phyloP scores from a whole-genome alignment of 371 early-diverging fungal species.

The Funneliformis caledonium region DNA sequence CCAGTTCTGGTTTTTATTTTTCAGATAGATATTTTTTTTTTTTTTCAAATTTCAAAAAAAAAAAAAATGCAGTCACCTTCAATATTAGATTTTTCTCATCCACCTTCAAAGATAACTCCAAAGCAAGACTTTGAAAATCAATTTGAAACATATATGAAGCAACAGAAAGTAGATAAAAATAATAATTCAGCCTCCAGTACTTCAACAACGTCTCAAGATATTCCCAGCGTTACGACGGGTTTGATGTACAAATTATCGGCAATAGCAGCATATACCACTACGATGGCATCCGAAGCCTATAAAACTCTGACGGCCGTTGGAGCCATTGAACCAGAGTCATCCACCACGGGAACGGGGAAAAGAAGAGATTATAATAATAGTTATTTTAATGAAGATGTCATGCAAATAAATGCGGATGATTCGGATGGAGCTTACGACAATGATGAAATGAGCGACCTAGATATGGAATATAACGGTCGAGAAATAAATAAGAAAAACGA shows the following conservation, averaged over 20 bases:
- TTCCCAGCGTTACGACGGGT: conserved; percentile 21
- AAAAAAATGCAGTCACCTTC: too few relatives aligned
- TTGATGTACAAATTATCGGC: conserved; percentile 24
- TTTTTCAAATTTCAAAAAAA: too few relatives aligned
- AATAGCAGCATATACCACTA: conserved; percentile 29
- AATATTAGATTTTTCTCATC: too few relatives aligned
- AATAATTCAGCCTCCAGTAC: too few relatives aligned
- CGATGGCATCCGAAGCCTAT: conserved; percentile 1
- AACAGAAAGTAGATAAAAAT: too few relatives aligned
- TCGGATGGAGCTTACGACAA: not conserved
- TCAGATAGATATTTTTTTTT: too few relatives aligned
- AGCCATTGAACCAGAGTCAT: not conserved
- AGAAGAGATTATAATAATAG: not conserved
- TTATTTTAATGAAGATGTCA: conserved; percentile 11
- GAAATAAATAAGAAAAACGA: not conserved
- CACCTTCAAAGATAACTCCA: too few relatives aligned
- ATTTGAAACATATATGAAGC: too few relatives aligned
- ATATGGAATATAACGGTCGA: not conserved
- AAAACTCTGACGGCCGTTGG: conserved; percentile 5
- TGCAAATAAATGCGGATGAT: conserved; percentile 7
- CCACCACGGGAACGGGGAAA: not conserved
- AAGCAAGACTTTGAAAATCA: too few relatives aligned
- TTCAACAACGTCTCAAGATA: not conserved
- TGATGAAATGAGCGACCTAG: conserved; percentile 10
- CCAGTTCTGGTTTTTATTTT: too few relatives aligned